Evolutionary conservation across 2,329 filamentous ascomycete genomes (phyloP).

Genomic region (Myotisia sp.): DNA sequence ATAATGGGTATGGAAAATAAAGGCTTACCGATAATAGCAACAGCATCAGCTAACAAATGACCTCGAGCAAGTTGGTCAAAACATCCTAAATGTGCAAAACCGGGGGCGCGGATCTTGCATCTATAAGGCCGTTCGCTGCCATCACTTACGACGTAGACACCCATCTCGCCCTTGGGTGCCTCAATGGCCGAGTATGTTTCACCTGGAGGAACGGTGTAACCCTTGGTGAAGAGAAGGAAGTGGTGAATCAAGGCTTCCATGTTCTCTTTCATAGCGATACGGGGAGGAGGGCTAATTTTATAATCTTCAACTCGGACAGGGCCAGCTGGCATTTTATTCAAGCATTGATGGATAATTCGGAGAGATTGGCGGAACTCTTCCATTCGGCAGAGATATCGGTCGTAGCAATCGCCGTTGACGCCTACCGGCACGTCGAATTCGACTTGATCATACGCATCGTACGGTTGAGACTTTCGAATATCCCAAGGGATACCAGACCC

Average conservation of each 20-base stretch:
- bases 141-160: constrained; percentile 88
- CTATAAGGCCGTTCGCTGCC: constrained; percentile 92
- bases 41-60: constrained; percentile 87
- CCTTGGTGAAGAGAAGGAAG: constrained; percentile 97
- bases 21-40: constrained; percentile 66
- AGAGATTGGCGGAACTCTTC: constrained; percentile 98
- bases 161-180: constrained; percentile 99
- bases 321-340: constrained; percentile 96
- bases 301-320: constrained; percentile 95
- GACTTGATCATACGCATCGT: constrained; percentile 94
- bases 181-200: constrained; percentile 98
- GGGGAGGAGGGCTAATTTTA: constrained; percentile 92
- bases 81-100: constrained; percentile 84
- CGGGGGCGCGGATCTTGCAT: constrained; percentile 92
- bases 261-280: constrained; percentile 99
- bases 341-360: constrained; percentile 94
- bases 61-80: constrained; percentile 90
- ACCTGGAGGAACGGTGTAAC: constrained; percentile 88
- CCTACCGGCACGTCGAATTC: constrained; percentile 97
- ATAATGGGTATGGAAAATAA: neutral
- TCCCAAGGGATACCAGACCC: constrained; percentile 95
- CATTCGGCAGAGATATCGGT: constrained; percentile 97
- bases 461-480: constrained; percentile 89
- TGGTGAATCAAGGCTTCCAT: constrained; percentile 99
- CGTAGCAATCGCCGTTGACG: constrained; percentile 96